A percentile compares a stretch with the other conserved stretches of the same genome.
Conservation (phyloP, 2,329 filamentous ascomycete species). For the Fusarium mangiferae region DNA sequence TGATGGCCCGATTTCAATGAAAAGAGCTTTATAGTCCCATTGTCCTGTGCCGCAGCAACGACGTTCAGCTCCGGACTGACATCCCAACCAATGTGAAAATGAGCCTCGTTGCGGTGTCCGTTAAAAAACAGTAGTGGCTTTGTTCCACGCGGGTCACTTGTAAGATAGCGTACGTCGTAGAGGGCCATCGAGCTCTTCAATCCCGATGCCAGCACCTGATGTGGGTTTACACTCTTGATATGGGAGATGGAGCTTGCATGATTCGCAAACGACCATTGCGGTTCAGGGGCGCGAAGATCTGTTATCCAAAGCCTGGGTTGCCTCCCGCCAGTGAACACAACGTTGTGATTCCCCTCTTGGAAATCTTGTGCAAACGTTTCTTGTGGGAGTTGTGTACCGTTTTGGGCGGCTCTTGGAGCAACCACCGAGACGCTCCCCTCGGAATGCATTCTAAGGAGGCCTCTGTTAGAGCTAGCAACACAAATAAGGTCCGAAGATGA, state of each 20-base stretch:
- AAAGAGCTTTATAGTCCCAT: constrained; percentile 60
- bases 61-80: constrained; percentile 58
- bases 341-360: constrained; percentile 52
- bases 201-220: constrained; percentile 65
- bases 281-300: constrained; percentile 55
- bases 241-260: constrained; percentile 59
- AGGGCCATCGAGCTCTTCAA: constrained; percentile 60
- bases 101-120: constrained; percentile 61
- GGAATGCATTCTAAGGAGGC: constrained; percentile 54
- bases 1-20: constrained; percentile 58
- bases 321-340: constrained; percentile 64
- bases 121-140: constrained; percentile 60
- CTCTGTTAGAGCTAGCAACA: constrained; percentile 59
- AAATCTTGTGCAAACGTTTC: constrained; percentile 64
- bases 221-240: constrained; percentile 58
- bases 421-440: constrained; percentile 50
- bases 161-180: constrained; percentile 65
- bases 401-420: constrained; percentile 38
- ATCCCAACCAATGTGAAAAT: constrained; percentile 63
- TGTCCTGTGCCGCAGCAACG: constrained; percentile 65
- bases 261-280: constrained; percentile 47
- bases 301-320: constrained; percentile 57
- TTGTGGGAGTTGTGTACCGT: constrained; percentile 33
- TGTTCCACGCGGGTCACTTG: constrained; percentile 32
- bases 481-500: constrained; percentile 54